A percentile compares a stretch with the other conserved stretches of the same genome.
phyloP scores from a whole-genome alignment of 768 basidiomycete genomes.

The Sarcomyxa edulis region DNA sequence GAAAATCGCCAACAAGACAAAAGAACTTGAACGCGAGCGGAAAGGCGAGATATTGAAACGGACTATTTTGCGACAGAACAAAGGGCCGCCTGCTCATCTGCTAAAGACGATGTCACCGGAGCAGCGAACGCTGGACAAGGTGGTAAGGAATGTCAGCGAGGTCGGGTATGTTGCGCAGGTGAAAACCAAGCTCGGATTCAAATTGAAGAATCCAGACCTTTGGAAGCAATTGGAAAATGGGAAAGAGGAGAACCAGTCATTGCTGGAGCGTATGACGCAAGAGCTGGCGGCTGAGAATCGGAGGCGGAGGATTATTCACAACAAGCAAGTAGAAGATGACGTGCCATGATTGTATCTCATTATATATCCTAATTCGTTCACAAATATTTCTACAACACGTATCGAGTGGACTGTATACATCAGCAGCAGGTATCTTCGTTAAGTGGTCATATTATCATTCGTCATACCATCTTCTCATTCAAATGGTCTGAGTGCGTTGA shows the following conservation, averaged over 20 bases:
- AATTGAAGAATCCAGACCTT: conserved; percentile 33
- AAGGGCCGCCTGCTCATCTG: conserved; percentile 63
- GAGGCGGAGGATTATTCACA: conserved; percentile 18
- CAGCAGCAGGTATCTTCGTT: too few relatives aligned
- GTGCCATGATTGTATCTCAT: too few relatives aligned
- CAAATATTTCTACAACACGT: too few relatives aligned
- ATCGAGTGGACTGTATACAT: too few relatives aligned
- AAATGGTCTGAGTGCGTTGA: too few relatives aligned
- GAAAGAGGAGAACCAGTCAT: conserved; percentile 20
- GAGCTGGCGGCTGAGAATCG: conserved; percentile 23
- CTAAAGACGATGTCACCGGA: conserved; percentile 45
- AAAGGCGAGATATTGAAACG: conserved; percentile 53
- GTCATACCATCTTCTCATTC: too few relatives aligned
- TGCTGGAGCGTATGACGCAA: conserved; percentile 18
- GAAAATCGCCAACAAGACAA: conserved; percentile 61
- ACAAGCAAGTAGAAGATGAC: too few relatives aligned
- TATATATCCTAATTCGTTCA: too few relatives aligned
- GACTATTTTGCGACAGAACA: conserved; percentile 40
- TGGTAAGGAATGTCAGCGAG: conserved; percentile 50
- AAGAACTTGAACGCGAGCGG: conserved; percentile 53
- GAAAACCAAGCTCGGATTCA: conserved; percentile 52
- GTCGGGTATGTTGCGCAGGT: conserved; percentile 68
- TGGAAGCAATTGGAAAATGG: conserved; percentile 29
- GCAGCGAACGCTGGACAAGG: conserved; percentile 41
- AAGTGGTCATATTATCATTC: too few relatives aligned